Evolutionary conservation across 163 green algal genomes (phyloP).

Genomic region (Volvox carteri): DNA sequence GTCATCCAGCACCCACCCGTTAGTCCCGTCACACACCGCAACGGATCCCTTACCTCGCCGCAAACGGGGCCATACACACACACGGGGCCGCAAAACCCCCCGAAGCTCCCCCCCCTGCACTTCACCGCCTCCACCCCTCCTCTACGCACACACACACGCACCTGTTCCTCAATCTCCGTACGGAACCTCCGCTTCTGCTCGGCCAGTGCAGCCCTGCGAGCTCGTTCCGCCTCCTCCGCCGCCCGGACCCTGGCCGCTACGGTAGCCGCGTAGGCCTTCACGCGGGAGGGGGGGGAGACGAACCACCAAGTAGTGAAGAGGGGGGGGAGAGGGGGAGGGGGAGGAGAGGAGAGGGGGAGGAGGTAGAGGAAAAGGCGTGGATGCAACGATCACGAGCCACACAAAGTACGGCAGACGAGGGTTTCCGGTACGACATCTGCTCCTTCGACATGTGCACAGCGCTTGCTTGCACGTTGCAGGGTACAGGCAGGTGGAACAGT

Average conservation of each 20-base stretch:
- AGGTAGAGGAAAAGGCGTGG: not conserved
- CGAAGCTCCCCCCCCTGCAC: not conserved
- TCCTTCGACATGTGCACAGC: too few species aligned
- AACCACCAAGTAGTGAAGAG: not conserved
- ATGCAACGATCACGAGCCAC: too few species aligned
- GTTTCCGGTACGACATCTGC: too few species aligned
- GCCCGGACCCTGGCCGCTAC: slow-evolving; percentile 19
- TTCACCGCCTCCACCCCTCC: not conserved
- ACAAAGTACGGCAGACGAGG: too few species aligned
- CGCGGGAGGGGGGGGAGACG: not conserved
- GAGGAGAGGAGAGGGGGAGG: not conserved
- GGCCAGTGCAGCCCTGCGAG: not conserved
- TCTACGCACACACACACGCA: not conserved
- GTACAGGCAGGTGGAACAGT: too few species aligned
- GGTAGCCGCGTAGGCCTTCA: slow-evolving; percentile 25
- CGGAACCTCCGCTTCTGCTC: slow-evolving; percentile 24
- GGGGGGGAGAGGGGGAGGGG: not conserved
- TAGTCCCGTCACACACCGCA: not conserved
- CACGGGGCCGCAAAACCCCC: too few species aligned
- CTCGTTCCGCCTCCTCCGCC: slow-evolving; percentile 30
- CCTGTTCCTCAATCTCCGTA: slow-evolving; percentile 27
- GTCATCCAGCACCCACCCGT: too few species aligned
- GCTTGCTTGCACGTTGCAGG: too few species aligned
- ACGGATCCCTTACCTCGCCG: not conserved
- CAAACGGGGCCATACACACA: not conserved